Percentiles rank a stretch among this genome's conserved stretches.
Conservation (phyloP, 306 rosid species). For the Cicer bijugum region DNA sequence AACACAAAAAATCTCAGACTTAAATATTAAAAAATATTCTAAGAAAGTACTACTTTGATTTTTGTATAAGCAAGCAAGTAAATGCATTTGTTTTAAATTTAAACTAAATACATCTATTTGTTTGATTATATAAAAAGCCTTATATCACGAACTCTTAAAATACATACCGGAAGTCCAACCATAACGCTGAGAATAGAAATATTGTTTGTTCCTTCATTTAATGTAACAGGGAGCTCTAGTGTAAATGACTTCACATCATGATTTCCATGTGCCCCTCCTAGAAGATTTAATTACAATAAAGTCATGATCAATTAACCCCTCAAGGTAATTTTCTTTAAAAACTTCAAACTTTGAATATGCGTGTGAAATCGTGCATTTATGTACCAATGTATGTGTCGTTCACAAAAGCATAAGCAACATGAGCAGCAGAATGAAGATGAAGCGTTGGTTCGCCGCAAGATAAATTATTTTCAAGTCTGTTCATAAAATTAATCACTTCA, state of each 20-base stretch:
- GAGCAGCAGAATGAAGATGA: constrained; percentile 56
- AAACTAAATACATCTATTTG: too few species aligned
- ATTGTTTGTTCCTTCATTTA: constrained; percentile 59
- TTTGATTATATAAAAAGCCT: too few species aligned
- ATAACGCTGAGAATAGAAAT: constrained; percentile 68
- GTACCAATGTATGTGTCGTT: constrained; percentile 57
- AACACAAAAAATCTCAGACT: constrained; percentile 12
- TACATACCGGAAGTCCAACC: constrained; percentile 72
- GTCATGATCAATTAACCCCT: neutral
- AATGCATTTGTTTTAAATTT: too few species aligned
- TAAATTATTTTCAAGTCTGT: constrained; percentile 59
- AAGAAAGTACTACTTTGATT: too few species aligned
- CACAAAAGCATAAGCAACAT: constrained; percentile 64
- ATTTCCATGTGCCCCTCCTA: constrained; percentile 69
- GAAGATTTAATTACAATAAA: constrained; percentile 8
- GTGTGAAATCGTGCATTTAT: neutral
- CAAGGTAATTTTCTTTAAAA: constrained; percentile 2
- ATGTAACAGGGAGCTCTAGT: constrained; percentile 51
- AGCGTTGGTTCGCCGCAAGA: constrained; percentile 63
- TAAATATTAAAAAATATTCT: neutral
- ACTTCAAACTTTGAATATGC: constrained; percentile 5
- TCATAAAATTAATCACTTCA: constrained; percentile 27
- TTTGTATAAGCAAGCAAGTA: too few species aligned
- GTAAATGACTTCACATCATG: constrained; percentile 51
- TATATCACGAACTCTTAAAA: neutral